phyloP scores from a whole-genome alignment of 1,284 basidiomycete genomes.

The Ustilago lituana region DNA sequence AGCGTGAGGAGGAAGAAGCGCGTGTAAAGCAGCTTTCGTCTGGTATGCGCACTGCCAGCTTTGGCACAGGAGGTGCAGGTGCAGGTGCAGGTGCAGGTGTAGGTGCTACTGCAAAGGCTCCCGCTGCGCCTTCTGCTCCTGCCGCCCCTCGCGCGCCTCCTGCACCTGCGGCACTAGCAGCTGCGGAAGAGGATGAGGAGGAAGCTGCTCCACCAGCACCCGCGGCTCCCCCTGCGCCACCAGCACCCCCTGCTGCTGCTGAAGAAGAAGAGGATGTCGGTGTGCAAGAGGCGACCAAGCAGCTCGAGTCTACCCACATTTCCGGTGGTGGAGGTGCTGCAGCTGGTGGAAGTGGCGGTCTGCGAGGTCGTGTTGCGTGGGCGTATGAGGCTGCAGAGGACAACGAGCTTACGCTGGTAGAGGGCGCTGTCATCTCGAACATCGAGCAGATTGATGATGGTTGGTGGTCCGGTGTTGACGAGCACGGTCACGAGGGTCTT shows the following conservation, averaged over 20 bases:
- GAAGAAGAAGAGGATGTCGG: constrained; percentile 5
- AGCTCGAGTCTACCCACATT: constrained; percentile 40
- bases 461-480: constrained; percentile 64
- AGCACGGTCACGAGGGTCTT: constrained; percentile 58
- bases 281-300: constrained; percentile 22
- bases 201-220: constrained; percentile 16
- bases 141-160: constrained; percentile 44
- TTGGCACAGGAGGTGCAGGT: constrained; percentile 20
- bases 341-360: constrained; percentile 14
- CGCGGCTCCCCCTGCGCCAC: constrained; percentile 31
- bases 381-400: constrained; percentile 64
- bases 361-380: constrained; percentile 58
- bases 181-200: constrained; percentile 10
- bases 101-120: constrained; percentile 11
- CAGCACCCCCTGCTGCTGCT: constrained; percentile 20
- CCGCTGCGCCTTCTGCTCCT: constrained; percentile 35
- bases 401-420: constrained; percentile 60
- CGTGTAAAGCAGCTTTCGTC: constrained; percentile 27
- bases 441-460: constrained; percentile 65
- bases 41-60: constrained; percentile 37
- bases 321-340: neutral
- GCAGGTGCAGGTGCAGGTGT: constrained; percentile 4
- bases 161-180: constrained; percentile 25
- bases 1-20: constrained; percentile 57
- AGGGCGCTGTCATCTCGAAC: constrained; percentile 55